phyloP scores from a whole-genome alignment of 2,329 filamentous ascomycete genomes.

The Podosphaera leucotricha region DNA sequence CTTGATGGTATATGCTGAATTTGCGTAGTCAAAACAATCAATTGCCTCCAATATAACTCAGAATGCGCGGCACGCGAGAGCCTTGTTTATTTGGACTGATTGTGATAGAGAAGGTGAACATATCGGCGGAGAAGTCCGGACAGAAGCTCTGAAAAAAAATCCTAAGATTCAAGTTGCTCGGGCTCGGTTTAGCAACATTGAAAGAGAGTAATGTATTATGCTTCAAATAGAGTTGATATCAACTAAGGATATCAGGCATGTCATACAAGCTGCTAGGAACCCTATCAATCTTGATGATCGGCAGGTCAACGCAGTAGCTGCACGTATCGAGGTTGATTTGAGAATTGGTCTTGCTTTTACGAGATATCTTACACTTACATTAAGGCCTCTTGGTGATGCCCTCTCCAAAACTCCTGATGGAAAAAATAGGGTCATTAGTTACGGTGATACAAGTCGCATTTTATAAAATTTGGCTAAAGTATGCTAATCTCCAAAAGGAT shows the following conservation, averaged over 20 bases:
- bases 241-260: conserved; percentile 33
- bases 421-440: conserved; percentile 37
- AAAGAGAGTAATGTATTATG: conserved; percentile 44
- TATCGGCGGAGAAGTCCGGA: conserved; percentile 76
- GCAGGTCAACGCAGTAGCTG: conserved; percentile 68
- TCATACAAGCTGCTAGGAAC: conserved; percentile 57
- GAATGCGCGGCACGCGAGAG: conserved; percentile 48
- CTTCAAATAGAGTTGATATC: conserved; percentile 2
- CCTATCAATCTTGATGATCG: conserved; percentile 60
- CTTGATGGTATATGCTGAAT: conserved; percentile 1
- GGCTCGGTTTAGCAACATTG: conserved; percentile 87
- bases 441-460: conserved; percentile 30
- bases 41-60: conserved; percentile 69
- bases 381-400: conserved; percentile 47
- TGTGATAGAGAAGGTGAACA: conserved; percentile 95
- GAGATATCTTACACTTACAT: conserved; percentile 55
- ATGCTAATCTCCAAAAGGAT: conserved; percentile 23
- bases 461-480: neutral
- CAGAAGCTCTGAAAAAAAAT: conserved; percentile 56
- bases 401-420: conserved; percentile 27
- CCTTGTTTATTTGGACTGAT: conserved; percentile 94
- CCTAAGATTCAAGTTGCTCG: conserved; percentile 53
- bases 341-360: conserved; percentile 87
- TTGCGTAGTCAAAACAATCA: conserved; percentile 46
- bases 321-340: conserved; percentile 78